phyloP scores from a whole-genome alignment of 2,329 filamentous ascomycete species.

The Chaetomiaceae sp. region DNA sequence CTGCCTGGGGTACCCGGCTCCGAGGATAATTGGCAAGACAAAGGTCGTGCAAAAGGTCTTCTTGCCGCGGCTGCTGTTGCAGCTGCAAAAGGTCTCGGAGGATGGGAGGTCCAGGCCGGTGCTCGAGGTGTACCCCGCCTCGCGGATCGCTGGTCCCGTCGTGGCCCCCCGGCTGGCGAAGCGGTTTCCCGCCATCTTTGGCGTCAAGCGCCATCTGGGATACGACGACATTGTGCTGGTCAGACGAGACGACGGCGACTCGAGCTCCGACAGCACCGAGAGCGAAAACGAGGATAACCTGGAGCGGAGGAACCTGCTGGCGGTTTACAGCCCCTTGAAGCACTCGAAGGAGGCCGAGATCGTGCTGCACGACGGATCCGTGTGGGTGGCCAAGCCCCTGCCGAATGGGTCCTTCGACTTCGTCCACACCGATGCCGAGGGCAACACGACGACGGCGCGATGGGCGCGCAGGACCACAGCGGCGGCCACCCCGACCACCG shows the following conservation, averaged over 20 bases:
- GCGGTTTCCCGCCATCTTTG: conserved; percentile 59
- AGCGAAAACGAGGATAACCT: conserved; percentile 40
- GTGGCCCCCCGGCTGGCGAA: conserved; percentile 56
- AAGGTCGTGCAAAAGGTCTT: conserved; percentile 60
- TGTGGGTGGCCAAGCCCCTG: conserved; percentile 52
- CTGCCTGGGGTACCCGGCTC: conserved; percentile 62
- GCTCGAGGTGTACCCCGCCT: conserved; percentile 69
- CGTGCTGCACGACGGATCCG: conserved; percentile 57
- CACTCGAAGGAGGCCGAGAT: conserved; percentile 58
- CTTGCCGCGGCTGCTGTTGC: conserved; percentile 62
- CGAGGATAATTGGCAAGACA: conserved; percentile 55
- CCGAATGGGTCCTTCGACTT: conserved; percentile 63
- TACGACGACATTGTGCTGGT: conserved; percentile 67
- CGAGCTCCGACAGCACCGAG: conserved; percentile 30
- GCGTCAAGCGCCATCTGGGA: conserved; percentile 58
- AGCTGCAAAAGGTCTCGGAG: conserved; percentile 62
- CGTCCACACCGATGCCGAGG: conserved; percentile 52
- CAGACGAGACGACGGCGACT: conserved; percentile 61
- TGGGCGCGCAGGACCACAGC: conserved; percentile 56
- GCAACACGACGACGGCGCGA: conserved; percentile 55
- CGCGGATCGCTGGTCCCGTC: conserved; percentile 50
- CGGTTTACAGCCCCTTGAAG: conserved; percentile 60
- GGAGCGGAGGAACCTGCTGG: conserved; percentile 51
- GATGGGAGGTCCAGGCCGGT: conserved; percentile 60
- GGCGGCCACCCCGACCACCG: background rate